Evolutionary conservation across 176 grass and related monocot species (phyloP), one percentile per base, ranked within the genome.

Genomic region (Metroxylon sagu): DNA sequence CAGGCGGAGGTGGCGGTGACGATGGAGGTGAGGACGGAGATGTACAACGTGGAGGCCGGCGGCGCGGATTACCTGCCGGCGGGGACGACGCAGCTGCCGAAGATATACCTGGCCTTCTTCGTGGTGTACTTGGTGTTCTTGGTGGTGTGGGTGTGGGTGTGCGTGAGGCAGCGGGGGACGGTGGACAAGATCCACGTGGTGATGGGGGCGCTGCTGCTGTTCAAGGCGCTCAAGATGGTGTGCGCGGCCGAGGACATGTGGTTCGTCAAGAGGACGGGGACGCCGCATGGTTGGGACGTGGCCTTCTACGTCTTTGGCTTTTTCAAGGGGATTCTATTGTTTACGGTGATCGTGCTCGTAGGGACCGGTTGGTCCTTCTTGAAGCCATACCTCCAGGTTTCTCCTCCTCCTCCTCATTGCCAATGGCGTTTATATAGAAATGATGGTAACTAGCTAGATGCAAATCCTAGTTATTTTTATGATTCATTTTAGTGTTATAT

Each of bases 361-460:
- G 85, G 85, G 76, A 89, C 85, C 43, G 80, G 85, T 17, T 89
- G 85, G 81, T 89, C 85, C 27, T 89, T 84, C 77, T 4, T 84
- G 1, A 84, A 89, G 57, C 85, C 85, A 0, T 89, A 77, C 29
- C 77, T 89, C 29, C 85, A 88, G 82, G 84, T 71, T 18, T 53
- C 0, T 43, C 0, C 8, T 43, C 35, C 28, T 29, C 21, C 21
- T 23, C 21, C 21, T 23, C 21, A 23, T 23, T 23, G 21, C 21
- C 21, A 23, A 23, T 23, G 21, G 21, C 21, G 21, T 23, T 23
- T 23, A 23, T 0, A 23, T 23, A 23, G 21, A 23, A 23, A 23
- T 23, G 21, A 23, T 23, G 21, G 21, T 23, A 23, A 23, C 28
- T 29, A 10, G 21, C 21, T 39, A 2, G 10, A 43, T 43, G 35